Evolutionary conservation across 2,329 filamentous ascomycete genomes (phyloP).

Genomic region (Fusarium tuaranense): DNA sequence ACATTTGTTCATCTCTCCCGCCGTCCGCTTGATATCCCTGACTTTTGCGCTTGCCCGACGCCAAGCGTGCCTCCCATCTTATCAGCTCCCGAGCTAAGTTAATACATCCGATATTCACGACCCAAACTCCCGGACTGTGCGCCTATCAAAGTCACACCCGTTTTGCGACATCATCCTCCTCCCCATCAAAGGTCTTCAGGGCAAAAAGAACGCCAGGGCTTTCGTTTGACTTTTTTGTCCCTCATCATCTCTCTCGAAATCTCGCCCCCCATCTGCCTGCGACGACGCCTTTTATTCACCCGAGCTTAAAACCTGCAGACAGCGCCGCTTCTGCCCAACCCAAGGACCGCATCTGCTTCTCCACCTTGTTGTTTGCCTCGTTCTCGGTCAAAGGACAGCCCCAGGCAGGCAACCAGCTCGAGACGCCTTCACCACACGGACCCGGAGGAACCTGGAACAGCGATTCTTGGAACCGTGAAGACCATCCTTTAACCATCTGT

Average conservation of each 20-base stretch:
- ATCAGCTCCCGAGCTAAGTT: slow-evolving; percentile 23
- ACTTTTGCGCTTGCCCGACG: neutral
- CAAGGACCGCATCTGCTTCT: slow-evolving; percentile 9
- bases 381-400: slow-evolving; percentile 22
- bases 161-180: neutral
- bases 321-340: slow-evolving; percentile 8
- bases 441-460: slow-evolving; percentile 32
- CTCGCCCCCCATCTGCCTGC: slow-evolving; percentile 9
- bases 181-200: slow-evolving; percentile 4
- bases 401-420: slow-evolving; percentile 29
- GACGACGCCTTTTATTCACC: slow-evolving; percentile 5
- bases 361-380: slow-evolving; percentile 18
- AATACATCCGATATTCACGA: slow-evolving; percentile 7
- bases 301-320: neutral
- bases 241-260: neutral
- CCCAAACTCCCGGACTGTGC: slow-evolving; percentile 23
- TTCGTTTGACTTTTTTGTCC: slow-evolving; percentile 26
- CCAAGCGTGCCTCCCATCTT: slow-evolving; percentile 16
- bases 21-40: neutral
- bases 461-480: slow-evolving; percentile 29
- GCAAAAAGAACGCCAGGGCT: slow-evolving; percentile 11
- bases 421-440: slow-evolving; percentile 29
- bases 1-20: neutral
- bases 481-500: slow-evolving; percentile 29
- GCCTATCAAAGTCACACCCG: slow-evolving; percentile 21